phyloP scores from a whole-genome alignment of 495 filamentous ascomycete genomes.

The Podospora pseudocomata region DNA sequence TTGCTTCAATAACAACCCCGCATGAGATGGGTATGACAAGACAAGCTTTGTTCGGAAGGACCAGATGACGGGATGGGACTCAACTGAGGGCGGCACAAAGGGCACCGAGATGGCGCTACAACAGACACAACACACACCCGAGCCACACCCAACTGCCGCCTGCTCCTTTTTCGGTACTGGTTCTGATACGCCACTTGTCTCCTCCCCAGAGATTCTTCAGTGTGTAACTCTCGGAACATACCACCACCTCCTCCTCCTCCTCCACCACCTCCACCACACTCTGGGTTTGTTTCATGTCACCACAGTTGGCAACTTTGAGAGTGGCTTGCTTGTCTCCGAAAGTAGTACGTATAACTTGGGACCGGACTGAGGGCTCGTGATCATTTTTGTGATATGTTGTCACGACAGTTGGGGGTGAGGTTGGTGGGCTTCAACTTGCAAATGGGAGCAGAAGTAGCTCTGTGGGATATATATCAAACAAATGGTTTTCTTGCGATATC shows the following conservation, averaged over 20 bases:
- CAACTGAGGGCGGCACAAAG: background rate
- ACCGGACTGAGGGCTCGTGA: background rate
- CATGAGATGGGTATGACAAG: background rate
- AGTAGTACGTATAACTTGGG: background rate
- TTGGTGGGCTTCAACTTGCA: no score
- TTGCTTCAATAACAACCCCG: background rate
- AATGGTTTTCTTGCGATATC: no score
- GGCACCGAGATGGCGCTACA: background rate
- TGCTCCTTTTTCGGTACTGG: background rate
- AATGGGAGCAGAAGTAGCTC: no score
- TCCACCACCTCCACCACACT: background rate
- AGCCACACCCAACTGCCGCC: background rate
- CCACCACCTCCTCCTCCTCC: background rate
- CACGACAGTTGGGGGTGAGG: no score
- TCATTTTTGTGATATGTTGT: background rate
- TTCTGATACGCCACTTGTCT: background rate
- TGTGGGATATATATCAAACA: no score
- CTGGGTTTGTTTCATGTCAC: background rate
- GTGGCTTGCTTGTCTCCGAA: background rate
- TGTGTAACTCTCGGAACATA: background rate
- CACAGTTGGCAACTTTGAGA: background rate
- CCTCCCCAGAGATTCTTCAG: background rate
- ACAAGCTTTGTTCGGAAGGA: background rate
- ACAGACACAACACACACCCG: background rate
- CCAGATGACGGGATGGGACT: background rate